phyloP scores from a whole-genome alignment of 768 basidiomycete species.

The Tricholoma sp. region DNA sequence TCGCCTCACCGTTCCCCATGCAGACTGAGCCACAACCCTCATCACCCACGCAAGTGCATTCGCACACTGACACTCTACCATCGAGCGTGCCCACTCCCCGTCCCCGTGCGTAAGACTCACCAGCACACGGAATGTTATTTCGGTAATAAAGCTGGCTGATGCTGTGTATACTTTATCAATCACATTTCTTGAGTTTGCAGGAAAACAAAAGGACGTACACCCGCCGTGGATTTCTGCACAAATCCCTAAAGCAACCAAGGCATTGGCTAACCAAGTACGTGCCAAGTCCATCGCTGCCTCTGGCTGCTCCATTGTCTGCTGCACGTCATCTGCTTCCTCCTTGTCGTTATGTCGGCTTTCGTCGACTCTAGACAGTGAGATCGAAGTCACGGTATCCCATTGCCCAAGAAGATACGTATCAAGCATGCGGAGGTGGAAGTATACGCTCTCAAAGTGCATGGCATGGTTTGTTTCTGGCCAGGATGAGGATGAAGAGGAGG shows the following conservation, averaged over 20 bases:
- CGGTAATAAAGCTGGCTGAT: conserved; percentile 39
- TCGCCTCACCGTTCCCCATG: background rate
- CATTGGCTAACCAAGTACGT: conserved; percentile 34
- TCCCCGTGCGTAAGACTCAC: conserved; percentile 68
- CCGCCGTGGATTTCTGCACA: conserved; percentile 34
- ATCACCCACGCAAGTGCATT: conserved; percentile 41
- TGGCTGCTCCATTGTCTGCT: conserved; percentile 13
- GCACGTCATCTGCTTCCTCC: background rate
- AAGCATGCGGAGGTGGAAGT: conserved; percentile 53
- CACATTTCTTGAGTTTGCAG: conserved; percentile 4
- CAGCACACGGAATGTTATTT: conserved; percentile 58
- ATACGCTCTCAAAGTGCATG: conserved; percentile 38
- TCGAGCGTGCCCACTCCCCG: conserved; percentile 46
- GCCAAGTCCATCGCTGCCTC: conserved; percentile 31
- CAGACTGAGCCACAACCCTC: conserved; percentile 30
- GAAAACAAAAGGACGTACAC: conserved; percentile 12
- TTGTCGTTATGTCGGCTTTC: conserved; percentile 5
- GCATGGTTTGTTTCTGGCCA: conserved; percentile 19
- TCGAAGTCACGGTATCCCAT: conserved; percentile 31
- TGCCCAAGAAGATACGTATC: conserved; percentile 60
- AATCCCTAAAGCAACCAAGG: conserved; percentile 48
- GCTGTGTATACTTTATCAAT: background rate
- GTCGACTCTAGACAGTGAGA: conserved; percentile 6
- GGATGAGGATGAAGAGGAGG: conserved; percentile 28
- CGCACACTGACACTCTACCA: conserved; percentile 38